Base-by-base conservation (phyloP, 2,329 filamentous ascomycete genomes). In the Westerdykella sp. region DNA sequence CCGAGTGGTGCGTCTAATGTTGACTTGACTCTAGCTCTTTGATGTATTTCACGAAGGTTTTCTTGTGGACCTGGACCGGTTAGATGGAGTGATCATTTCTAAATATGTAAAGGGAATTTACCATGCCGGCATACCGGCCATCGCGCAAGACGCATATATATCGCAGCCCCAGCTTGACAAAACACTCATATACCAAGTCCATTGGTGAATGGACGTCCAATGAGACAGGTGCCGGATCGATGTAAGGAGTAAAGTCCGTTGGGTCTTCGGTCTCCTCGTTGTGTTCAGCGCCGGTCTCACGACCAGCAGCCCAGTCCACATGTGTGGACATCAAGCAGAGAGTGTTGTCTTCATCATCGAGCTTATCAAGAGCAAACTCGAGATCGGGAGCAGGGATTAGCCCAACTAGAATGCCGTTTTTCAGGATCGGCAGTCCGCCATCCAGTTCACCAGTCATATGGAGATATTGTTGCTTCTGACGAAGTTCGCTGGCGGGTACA, bases 131-230 rank as follows among this genome's bases (percentile, higher is more conserved):
- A 68, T 87, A 98, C 48, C 80, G 81, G 18, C 93, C 93, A 52
- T 95, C 83, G 43, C 79, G 79, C 21, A 93, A 72, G 4, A 96
- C 89, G 63, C 93, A 97, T 39, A 98, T 84, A 66, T 95, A 97
- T 48, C 93, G 77, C 52, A 98, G 69, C 1, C 93, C 93, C 7
- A 98, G 74, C 69, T 98, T 98, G 40, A 87, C 86, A 65, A 97
- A 98, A 59, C 89, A 91, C 63, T 98, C 93, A 58, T 95, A 96
- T 4, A 96, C 93, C 32, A 98, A 71, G 62, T 97, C 90, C 79
- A 97, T 90, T 0, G 93, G 87, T 0, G 85, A 93, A 53, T 83
- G 80, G 23, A 95, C 85, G 59, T 98, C 93, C 18, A 98, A 73
- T 11, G 90, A 79, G 12, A 98, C 79, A 0, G 93, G 93, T 2